phyloP scores from a whole-genome alignment of 192 early-diverging fungal genomes.

The Backusella tuberculispora region DNA sequence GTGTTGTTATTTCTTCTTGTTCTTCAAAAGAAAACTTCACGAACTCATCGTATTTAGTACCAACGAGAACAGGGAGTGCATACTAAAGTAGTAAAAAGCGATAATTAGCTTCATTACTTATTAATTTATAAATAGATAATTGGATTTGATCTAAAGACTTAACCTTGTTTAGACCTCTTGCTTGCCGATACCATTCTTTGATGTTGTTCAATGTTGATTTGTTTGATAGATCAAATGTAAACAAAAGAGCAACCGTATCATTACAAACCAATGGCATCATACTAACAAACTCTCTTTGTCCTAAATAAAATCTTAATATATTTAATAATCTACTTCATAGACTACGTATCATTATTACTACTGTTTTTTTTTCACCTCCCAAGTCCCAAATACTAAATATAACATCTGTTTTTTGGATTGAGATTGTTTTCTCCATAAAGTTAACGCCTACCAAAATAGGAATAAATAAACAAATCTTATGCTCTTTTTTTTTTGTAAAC shows the following conservation, averaged over 20 bases:
- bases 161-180: slow-evolving; percentile 93
- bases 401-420: slow-evolving; percentile 87
- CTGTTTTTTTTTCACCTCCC: slow-evolving; percentile 64
- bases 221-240: slow-evolving; percentile 95
- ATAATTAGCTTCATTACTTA: not conserved
- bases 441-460: slow-evolving; percentile 72
- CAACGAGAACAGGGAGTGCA: slow-evolving; percentile 92
- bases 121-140: not conserved
- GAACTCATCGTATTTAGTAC: slow-evolving; percentile 97
- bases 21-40: slow-evolving; percentile 83
- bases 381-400: slow-evolving; percentile 99
- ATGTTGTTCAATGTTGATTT: slow-evolving; percentile 91
- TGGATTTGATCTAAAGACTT: not conserved
- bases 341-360: not conserved
- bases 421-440: slow-evolving; percentile 96
- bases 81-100: slow-evolving; percentile 49
- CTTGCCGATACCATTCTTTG: slow-evolving; percentile 97
- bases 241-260: slow-evolving; percentile 93
- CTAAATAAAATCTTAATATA: slow-evolving; percentile 42
- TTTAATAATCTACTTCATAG: not conserved
- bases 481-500: slow-evolving; percentile 25
- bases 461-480: not conserved
- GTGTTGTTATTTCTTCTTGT: slow-evolving; percentile 91
- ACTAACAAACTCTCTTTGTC: slow-evolving; percentile 95
- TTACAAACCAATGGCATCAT: slow-evolving; percentile 98